Evolutionary conservation across 306 rosid species (phyloP), one percentile per base, ranked within the genome.

Genomic region (Corylus heterophylla): DNA sequence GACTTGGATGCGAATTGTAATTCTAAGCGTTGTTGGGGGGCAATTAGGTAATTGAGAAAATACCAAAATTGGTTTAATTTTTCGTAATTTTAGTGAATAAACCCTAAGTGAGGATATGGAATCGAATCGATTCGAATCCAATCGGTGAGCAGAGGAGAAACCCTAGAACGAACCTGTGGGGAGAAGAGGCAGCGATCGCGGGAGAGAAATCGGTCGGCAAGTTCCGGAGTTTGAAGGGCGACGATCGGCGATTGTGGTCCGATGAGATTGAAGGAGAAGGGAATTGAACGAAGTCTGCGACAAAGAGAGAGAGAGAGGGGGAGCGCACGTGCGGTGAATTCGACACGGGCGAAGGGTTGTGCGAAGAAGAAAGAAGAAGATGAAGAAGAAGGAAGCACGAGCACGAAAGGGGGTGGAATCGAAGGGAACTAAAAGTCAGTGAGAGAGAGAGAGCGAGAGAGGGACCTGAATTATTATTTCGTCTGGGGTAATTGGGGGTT

Each of bases 151-250:
- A 1, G 25, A 80, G 47, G 25, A 54, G 13, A 76, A 85, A 81
- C 83, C 85, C 85, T 81, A 78, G 59, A 5, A 72, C 71, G 54
- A 74, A 78, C 83, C 85, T 77, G 48, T 51, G n/a, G 7, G 10
- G 25, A 31, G 37, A 35, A 35, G 76, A 18, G 39, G 45, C 56
- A 3, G 73, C 63, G 74, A 82, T 75, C 83, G 76, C 50, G 63
- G 72, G 12, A 5, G 14, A 59, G 66, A 9, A 59, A 59, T 59
- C 66, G 48, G 35, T 74, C 78, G 69, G 52, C 70, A 63, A 56
- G 2, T 29, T 27, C 44, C 69, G 42, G 39, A 55, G 14, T n/a
- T 4, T 13, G 20, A 27, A n/a, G 31, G 52, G 35, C 61, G 62
- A 52, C 77, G 87, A 84, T 84, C 87, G 80, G 74, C 58, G 80